Conservation (phyloP, 768 basidiomycete species). For the Boletus pseudo-olivaceus region DNA sequence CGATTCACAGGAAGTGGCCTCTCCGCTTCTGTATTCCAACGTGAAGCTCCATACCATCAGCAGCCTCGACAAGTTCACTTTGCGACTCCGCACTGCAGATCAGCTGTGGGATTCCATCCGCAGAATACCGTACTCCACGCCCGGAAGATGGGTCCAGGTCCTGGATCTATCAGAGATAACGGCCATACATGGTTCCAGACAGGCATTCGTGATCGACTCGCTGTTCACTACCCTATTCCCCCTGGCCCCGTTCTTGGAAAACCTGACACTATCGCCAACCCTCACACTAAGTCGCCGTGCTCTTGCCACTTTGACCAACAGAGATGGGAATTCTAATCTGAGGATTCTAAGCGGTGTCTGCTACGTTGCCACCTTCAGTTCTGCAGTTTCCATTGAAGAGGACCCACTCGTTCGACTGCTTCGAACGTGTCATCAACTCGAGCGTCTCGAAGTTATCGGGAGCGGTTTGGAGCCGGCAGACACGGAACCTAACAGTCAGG, state of each 20-base stretch:
- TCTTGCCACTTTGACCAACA: conserved; percentile 46
- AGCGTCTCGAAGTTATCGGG: conserved; percentile 62
- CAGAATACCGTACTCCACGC: conserved; percentile 81
- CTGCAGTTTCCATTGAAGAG: conserved; percentile 30
- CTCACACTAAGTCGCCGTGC: conserved; percentile 61
- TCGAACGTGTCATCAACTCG: conserved; percentile 51
- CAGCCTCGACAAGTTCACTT: conserved; percentile 54
- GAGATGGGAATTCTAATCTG: conserved; percentile 50
- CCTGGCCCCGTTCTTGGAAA: conserved; percentile 59
- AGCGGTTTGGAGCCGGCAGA: conserved; percentile 54
- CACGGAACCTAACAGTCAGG: conserved; percentile 31
- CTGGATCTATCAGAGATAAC: conserved; percentile 65
- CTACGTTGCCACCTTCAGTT: conserved; percentile 39
- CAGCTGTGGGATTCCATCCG: conserved; percentile 85
- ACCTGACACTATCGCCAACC: conserved; percentile 50
- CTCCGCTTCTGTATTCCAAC: conserved; percentile 64
- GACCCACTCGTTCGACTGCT: conserved; percentile 61
- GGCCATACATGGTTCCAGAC: conserved; percentile 39
- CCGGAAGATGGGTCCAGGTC: conserved; percentile 80
- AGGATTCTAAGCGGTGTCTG: conserved; percentile 53
- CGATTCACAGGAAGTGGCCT: conserved; percentile 50
- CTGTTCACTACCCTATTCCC: conserved; percentile 64
- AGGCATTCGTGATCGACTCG: conserved; percentile 56
- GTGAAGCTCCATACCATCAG: conserved; percentile 43
- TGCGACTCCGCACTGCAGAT: conserved; percentile 59